Evolutionary conservation across 345 rosid species (phyloP), one percentile per base, ranked within the genome.

Genomic region (Barbarea vulgaris): DNA sequence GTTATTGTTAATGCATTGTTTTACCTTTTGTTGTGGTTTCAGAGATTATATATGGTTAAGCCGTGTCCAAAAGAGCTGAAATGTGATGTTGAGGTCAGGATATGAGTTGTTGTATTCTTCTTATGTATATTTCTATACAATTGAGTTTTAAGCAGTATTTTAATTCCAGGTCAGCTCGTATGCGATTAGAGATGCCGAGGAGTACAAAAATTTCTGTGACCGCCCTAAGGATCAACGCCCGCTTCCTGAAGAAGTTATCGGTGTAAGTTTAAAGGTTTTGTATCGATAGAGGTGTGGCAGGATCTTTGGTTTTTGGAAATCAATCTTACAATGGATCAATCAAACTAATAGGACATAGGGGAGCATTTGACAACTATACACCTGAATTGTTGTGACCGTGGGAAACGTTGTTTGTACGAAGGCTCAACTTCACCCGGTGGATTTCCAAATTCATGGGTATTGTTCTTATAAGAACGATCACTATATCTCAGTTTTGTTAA

Each of bases 51-150:
- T 79, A 77, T 91, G 91, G 97, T 91, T 72, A 93, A 88, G 86
- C 97, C 94, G 6, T 93, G 97, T 80, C 93, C 94, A 6, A 93
- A 93, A 74, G 97, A 93, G 79, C 64, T 88, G 69, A 91, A 91
- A 83, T 93, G 98, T 50, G 97, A 91, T 74, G 96, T 91, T 27
- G 94, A 93, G 93, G 97, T 93, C 62, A 61, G 85, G 61, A 48
- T 52, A 76, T 81, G 59, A 22, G 93, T 69, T 85, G 15, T 6
- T 72, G 19, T 42, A 37, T 64, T 42, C 25, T 70, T 79, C 34
- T 54, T 50, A 7, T 60, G 28, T 48, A 1, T 34, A 2, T 34
- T 67, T 0, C 14, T 17, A 56, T 34, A 34, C 54, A 52, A 15
- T 15, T 10, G 36, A 52, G 34, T 67, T 13, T 34, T 27, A 59